A percentile compares a stretch with the other conserved stretches of the same genome.
Evolutionary conservation across 2,329 filamentous ascomycete species (phyloP).

Genomic region (Colletotrichum sp.): DNA sequence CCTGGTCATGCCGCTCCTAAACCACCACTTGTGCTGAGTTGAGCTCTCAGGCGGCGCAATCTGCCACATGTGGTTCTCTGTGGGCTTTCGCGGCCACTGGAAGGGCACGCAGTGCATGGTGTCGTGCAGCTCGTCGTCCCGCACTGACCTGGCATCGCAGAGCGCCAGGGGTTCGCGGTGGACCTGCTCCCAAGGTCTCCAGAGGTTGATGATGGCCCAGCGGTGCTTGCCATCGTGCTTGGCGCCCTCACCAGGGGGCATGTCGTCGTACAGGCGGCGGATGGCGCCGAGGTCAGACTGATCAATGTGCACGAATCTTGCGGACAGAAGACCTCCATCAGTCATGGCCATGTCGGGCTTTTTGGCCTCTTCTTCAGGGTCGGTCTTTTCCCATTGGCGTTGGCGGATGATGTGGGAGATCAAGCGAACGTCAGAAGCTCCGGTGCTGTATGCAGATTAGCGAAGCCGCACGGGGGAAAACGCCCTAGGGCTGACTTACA

Average conservation of each 20-base stretch:
- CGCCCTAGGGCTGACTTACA: neutral
- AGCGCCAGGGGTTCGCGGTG: slow-evolving; percentile 44
- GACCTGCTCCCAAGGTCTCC: slow-evolving; percentile 54
- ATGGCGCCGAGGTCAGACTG: slow-evolving; percentile 53
- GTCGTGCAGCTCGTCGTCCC: slow-evolving; percentile 38
- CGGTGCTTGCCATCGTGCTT: slow-evolving; percentile 9
- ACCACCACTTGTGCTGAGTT: slow-evolving; percentile 54
- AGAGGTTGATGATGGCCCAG: slow-evolving; percentile 34
- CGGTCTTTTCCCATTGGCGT: neutral
- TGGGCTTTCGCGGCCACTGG: slow-evolving; percentile 31
- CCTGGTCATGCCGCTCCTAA: slow-evolving; percentile 54
- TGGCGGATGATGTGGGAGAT: slow-evolving; percentile 7
- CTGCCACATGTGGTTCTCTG: slow-evolving; percentile 39
- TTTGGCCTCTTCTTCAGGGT: neutral
- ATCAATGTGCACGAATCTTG: slow-evolving; percentile 54
- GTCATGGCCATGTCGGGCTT: slow-evolving; percentile 12
- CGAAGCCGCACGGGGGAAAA: neutral
- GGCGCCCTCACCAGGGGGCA: neutral
- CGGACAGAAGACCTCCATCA: neutral
- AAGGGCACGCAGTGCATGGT: slow-evolving; percentile 6
- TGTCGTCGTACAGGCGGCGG: slow-evolving; percentile 1
- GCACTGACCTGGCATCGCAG: slow-evolving; percentile 38
- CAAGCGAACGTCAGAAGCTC: neutral
- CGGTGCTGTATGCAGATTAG: neutral
- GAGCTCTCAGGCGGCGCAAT: slow-evolving; percentile 27